These are phyloP conservation scores for Russula dissimulans DNA, from an alignment of 768 basidiomycete species.

Conservation along the genomic window DNA sequence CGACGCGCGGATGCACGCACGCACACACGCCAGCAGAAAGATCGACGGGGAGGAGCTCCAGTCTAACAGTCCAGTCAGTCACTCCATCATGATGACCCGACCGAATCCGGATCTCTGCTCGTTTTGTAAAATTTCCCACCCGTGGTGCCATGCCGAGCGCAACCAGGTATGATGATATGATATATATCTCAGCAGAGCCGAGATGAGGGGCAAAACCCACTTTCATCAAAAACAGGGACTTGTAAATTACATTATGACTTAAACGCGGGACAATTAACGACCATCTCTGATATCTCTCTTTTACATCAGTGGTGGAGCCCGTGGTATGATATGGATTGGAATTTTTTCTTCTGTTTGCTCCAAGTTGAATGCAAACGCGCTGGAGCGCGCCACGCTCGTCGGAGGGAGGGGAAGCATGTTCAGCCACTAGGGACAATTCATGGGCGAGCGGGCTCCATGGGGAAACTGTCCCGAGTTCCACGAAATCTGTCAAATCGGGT, in stretches of 20 bases:
- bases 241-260: no score
- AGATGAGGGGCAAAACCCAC: no score
- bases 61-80: no score
- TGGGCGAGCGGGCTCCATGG: constrained; percentile 3
- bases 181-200: no score
- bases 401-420: neutral
- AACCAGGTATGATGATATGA: no score
- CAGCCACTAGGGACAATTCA: constrained; percentile 2
- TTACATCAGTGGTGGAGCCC: neutral
- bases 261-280: no score
- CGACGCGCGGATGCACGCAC: no score
- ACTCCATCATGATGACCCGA: neutral
- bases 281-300: neutral
- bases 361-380: neutral
- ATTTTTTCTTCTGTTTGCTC: neutral
- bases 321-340: neutral
- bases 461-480: neutral
- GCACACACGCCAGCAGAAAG: neutral
- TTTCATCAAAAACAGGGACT: no score
- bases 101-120: neutral
- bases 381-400: constrained; percentile 1
- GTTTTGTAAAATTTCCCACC: neutral
- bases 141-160: no score
- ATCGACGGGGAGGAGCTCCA: constrained; percentile 1
- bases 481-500: constrained; percentile 12